Conservation (phyloP, 768 basidiomycete genomes). For the Suillus variegatus region DNA sequence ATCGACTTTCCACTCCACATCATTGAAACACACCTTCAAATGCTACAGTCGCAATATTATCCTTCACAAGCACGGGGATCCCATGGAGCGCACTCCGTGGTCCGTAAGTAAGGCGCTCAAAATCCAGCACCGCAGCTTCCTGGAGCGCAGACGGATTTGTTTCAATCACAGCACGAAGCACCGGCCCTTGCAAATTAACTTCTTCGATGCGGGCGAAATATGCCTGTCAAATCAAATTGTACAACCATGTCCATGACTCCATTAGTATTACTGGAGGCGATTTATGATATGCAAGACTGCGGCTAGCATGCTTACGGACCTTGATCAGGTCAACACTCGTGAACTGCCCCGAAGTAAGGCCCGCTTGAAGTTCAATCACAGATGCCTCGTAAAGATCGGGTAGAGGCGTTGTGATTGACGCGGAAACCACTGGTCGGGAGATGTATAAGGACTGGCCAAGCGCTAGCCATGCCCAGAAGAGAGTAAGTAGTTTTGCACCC, state of each 20-base stretch:
- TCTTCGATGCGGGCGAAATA: slow-evolving; percentile 45
- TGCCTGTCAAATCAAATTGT: slow-evolving; percentile 27
- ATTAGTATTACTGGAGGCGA: background rate
- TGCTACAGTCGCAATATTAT: slow-evolving; percentile 33
- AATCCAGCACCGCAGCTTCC: slow-evolving; percentile 36
- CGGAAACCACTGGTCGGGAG: slow-evolving; percentile 3
- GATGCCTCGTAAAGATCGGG: slow-evolving; percentile 46
- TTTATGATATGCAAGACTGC: background rate
- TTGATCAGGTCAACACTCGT: slow-evolving; percentile 44
- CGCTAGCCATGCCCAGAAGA: slow-evolving; percentile 3
- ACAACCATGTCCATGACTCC: background rate
- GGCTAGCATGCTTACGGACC: slow-evolving; percentile 21
- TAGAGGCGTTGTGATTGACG: slow-evolving; percentile 20
- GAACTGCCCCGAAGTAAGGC: slow-evolving; percentile 36
- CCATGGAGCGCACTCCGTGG: slow-evolving; percentile 38
- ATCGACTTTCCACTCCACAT: too few relatives aligned
- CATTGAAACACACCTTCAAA: slow-evolving; percentile 21
- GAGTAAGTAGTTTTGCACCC: slow-evolving; percentile 5
- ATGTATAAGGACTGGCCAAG: slow-evolving; percentile 5
- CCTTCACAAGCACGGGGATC: slow-evolving; percentile 40
- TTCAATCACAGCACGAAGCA: slow-evolving; percentile 41
- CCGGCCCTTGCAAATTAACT: slow-evolving; percentile 41
- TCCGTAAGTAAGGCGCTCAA: slow-evolving; percentile 29
- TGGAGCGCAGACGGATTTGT: slow-evolving; percentile 38
- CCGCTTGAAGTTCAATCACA: slow-evolving; percentile 38